These are phyloP conservation scores for Colletotrichum camelliae DNA, from an alignment of 2,329 filamentous ascomycete species.

Conservation along the genomic window DNA sequence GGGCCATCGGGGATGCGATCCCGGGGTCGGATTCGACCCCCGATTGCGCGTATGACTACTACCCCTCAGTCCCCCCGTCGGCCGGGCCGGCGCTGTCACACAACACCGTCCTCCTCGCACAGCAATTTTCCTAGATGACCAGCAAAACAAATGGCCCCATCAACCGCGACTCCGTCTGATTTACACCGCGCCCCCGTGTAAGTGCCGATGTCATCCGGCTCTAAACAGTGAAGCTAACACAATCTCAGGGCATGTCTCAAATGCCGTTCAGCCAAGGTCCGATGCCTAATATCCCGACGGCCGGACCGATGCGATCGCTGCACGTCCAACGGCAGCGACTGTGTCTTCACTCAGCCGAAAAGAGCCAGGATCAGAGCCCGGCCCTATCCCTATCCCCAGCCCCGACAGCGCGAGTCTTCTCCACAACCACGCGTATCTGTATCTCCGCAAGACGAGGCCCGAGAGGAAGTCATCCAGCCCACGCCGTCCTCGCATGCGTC, in stretches of 20 bases:
- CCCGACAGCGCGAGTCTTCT: not conserved
- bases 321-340: not conserved
- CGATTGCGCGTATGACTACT: not conserved
- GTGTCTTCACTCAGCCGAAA: constrained; percentile 5
- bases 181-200: constrained; percentile 23
- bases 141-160: constrained; percentile 21
- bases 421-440: not conserved
- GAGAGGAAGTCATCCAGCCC: not conserved
- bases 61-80: not conserved
- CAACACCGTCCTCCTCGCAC: not conserved
- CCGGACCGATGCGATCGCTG: constrained; percentile 1
- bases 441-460: not conserved
- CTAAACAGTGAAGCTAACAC: accelerated
- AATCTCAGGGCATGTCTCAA: constrained; percentile 1
- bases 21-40: not conserved
- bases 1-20: not conserved
- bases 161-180: constrained; percentile 22
- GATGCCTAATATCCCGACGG: not conserved
- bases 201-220: not conserved
- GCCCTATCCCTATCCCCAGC: not conserved
- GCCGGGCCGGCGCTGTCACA: not conserved
- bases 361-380: not conserved
- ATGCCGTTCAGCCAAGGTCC: not conserved
- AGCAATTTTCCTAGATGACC: not conserved
- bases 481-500: not conserved